A percentile compares a stretch with the other conserved stretches of the same genome.
phyloP scores from a whole-genome alignment of 2,329 filamentous ascomycete genomes.

The Aspergillus sp. region DNA sequence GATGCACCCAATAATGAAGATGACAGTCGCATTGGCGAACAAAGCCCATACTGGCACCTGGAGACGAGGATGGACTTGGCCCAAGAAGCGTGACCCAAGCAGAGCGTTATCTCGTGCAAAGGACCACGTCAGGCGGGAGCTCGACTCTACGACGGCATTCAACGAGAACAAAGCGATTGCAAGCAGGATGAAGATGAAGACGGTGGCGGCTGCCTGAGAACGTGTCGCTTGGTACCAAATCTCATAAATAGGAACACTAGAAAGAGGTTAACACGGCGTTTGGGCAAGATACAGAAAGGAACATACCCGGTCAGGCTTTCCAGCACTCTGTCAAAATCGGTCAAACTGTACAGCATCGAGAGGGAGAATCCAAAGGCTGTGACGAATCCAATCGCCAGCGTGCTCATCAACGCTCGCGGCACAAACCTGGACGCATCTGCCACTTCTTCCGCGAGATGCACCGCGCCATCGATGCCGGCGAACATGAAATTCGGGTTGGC shows the following conservation, averaged over 20 bases:
- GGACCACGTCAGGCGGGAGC: constrained; percentile 28
- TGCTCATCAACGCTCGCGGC: constrained; percentile 31
- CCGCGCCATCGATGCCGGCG: constrained; percentile 30
- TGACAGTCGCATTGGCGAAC: constrained; percentile 15
- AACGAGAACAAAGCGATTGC: constrained; percentile 11
- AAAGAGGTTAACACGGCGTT: constrained; percentile 5
- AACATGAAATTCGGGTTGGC: constrained; percentile 40
- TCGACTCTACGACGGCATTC: constrained; percentile 23
- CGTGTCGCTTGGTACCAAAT: constrained; percentile 10
- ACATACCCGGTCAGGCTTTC: constrained; percentile 21
- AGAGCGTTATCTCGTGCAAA: constrained; percentile 25
- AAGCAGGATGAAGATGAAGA: constrained; percentile 2
- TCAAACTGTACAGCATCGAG: constrained; percentile 32
- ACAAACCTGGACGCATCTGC: constrained; percentile 30
- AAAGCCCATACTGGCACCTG: constrained; percentile 24
- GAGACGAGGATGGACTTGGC: constrained; percentile 13
- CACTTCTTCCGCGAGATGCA: constrained; percentile 39
- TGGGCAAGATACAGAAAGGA: constrained; percentile 5
- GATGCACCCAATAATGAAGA: constrained; percentile 26
- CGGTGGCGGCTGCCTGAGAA: not conserved
- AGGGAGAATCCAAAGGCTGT: constrained; percentile 28
- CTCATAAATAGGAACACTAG: constrained; percentile 6
- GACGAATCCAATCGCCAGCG: constrained; percentile 26
- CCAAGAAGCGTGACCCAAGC: constrained; percentile 13
- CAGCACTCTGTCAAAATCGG: constrained; percentile 22